These are phyloP conservation scores for Fusarium dlaminii DNA, from an alignment of 2,329 filamentous ascomycete species.

Conservation along the genomic window DNA sequence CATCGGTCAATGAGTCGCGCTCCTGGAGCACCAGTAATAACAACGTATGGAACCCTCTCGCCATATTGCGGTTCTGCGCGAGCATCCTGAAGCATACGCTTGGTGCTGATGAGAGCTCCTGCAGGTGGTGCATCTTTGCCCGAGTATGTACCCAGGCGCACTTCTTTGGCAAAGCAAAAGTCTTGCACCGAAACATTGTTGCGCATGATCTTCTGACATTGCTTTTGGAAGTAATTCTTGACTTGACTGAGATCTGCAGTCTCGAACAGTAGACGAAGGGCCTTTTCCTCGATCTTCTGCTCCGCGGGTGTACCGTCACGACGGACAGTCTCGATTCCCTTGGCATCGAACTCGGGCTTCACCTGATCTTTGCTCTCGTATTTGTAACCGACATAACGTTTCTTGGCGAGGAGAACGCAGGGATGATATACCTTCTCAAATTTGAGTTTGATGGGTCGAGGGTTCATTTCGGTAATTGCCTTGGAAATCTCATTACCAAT, in stretches of 20 bases:
- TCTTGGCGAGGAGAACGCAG: constrained; percentile 93
- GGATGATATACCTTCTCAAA: constrained; percentile 99
- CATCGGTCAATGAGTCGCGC: constrained; percentile 88
- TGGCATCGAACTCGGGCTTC: constrained; percentile 93
- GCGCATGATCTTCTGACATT: constrained; percentile 92
- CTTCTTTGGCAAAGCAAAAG: constrained; percentile 94
- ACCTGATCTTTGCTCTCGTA: constrained; percentile 82
- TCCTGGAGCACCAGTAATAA: constrained; percentile 87
- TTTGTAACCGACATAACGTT: constrained; percentile 97
- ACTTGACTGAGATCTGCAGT: constrained; percentile 89
- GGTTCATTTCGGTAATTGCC: constrained; percentile 88
- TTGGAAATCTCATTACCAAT: constrained; percentile 93
- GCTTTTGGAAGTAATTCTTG: constrained; percentile 87
- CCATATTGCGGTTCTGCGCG: constrained; percentile 92
- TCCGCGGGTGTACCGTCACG: constrained; percentile 94
- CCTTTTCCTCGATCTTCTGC: constrained; percentile 96
- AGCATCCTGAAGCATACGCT: constrained; percentile 85
- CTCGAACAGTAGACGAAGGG: constrained; percentile 87
- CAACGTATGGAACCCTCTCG: constrained; percentile 93
- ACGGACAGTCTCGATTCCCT: constrained; percentile 97
- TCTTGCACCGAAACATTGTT: constrained; percentile 91
- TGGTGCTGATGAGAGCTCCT: constrained; percentile 87
- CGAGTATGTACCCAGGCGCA: constrained; percentile 85
- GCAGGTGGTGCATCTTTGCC: constrained; percentile 83
- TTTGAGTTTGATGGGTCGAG: constrained; percentile 91